Evolutionary conservation across 768 basidiomycete genomes (phyloP), one percentile per base, ranked within the genome.

Genomic region (Lactifluus rugatus): DNA sequence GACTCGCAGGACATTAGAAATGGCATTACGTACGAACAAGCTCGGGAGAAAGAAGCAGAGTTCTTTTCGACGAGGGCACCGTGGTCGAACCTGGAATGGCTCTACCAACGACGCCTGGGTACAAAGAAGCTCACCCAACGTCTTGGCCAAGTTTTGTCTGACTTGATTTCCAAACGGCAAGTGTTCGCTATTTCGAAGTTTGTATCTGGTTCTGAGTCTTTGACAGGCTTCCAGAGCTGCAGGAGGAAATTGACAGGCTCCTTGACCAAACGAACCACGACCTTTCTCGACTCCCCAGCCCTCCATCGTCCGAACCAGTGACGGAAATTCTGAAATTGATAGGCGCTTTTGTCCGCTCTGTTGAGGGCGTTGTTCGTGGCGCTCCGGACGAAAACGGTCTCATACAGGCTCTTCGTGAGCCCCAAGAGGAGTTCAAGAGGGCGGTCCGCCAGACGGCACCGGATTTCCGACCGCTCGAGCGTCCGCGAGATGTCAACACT

Each of bases 161-260:
- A 50, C 23, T 50, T 64, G 50, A 64, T 64, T 16, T 42, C 63
- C n/a, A 50, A 48, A 55, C 36, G 63, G 63, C 41, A 42, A 36
- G 52, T 48, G 17, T 11, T n/a, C 16, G 14, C 16, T 44, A 9
- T 31, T 4, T 54, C 21, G 3, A 21, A 1, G 13, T 4, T 26
- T 14, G 16, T 21, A 10, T 11, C 46, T 49, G 25, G 45, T 34
- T 11, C 3, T 16, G 48, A 53, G 19, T 44, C 32, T 19, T 50
- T 44, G n/a, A 26, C 54, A 87, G 85, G 48, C 73, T 87, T 0
- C 85, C 85, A 0, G 71, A 78, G 56, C 80, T 87, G 17, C 77
- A 80, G 50, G 71, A 76, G 0, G 84, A 85, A 57, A 67, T 86
- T 17, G 72, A 76, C 23, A 71, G 64, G 0, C 66, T 75, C 0